Percentiles rank a stretch among this genome's conserved stretches.
phyloP scores from a whole-genome alignment of 2,329 filamentous ascomycete species.

The Pezicula radicicola region DNA sequence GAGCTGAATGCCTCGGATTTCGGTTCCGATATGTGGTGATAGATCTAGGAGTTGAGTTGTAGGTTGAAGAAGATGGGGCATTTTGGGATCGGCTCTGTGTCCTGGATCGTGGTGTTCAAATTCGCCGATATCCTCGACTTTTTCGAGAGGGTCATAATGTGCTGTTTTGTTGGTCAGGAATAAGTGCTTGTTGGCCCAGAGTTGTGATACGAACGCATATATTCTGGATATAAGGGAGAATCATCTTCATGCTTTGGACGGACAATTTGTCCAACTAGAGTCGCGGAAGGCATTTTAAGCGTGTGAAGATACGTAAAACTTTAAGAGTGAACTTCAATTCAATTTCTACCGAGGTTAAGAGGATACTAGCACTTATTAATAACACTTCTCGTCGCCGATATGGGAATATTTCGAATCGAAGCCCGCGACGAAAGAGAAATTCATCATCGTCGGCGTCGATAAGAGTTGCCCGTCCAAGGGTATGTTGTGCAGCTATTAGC shows the following conservation, averaged over 20 bases:
- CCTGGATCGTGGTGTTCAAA: neutral
- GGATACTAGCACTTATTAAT: too few relatives aligned
- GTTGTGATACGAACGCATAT: neutral
- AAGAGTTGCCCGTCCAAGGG: too few relatives aligned
- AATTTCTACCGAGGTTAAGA: too few relatives aligned
- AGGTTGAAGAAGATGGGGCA: neutral
- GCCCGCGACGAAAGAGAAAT: too few relatives aligned
- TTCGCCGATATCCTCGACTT: neutral
- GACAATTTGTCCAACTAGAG: neutral
- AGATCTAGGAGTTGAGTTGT: neutral
- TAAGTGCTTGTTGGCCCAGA: neutral
- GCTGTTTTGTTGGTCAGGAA: neutral
- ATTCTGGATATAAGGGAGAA: neutral
- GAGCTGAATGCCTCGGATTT: neutral
- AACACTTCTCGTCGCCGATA: too few relatives aligned
- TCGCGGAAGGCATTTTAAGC: neutral
- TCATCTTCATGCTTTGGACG: conserved; percentile 1
- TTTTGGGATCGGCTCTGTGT: neutral
- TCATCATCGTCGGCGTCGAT: too few relatives aligned
- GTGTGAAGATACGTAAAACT: too few relatives aligned
- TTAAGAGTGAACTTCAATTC: too few relatives aligned
- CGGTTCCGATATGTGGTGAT: neutral
- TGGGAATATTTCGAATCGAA: too few relatives aligned
- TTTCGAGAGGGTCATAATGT: conserved; percentile 1
- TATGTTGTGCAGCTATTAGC: too few relatives aligned